phyloP scores from a whole-genome alignment of 2,329 filamentous ascomycete species.

The Myriosclerotinia curreyana region DNA sequence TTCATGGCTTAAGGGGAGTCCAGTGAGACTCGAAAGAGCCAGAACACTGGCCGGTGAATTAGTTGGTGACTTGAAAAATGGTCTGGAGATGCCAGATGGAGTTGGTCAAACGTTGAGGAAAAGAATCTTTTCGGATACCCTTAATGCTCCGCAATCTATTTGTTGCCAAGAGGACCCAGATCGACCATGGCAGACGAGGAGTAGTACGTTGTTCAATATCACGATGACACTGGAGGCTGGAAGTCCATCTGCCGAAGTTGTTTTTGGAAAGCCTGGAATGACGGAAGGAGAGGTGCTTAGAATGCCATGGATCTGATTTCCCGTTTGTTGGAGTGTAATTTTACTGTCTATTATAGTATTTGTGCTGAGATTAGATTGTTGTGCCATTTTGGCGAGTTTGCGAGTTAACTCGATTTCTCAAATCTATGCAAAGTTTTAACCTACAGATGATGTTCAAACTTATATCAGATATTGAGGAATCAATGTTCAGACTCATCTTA shows the following conservation, averaged over 20 bases:
- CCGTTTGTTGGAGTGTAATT: neutral
- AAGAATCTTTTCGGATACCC: constrained; percentile 41
- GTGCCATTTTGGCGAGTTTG: too few species aligned
- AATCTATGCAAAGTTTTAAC: too few species aligned
- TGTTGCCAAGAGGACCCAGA: constrained; percentile 39
- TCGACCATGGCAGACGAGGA: constrained; percentile 35
- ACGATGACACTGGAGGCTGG: neutral
- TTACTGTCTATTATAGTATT: neutral
- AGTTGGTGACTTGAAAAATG: neutral
- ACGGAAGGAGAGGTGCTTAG: neutral
- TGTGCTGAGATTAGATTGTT: too few species aligned
- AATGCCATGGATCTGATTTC: constrained; percentile 6
- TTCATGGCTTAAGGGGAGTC: constrained; percentile 37
- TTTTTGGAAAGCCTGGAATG: constrained; percentile 7
- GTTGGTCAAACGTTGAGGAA: constrained; percentile 32
- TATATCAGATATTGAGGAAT: too few species aligned
- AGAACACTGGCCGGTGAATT: constrained; percentile 28
- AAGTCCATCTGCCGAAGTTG: neutral
- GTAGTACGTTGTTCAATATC: constrained; percentile 41
- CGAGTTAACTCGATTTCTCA: too few species aligned
- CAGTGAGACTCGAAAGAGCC: constrained; percentile 38
- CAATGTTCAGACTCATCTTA: too few species aligned
- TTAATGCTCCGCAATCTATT: constrained; percentile 41
- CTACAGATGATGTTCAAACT: too few species aligned
- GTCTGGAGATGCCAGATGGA: neutral